These are phyloP conservation scores for Anaeromyces robustus DNA, from an alignment of 192 early-diverging fungal genomes.

Conservation along the genomic window DNA sequence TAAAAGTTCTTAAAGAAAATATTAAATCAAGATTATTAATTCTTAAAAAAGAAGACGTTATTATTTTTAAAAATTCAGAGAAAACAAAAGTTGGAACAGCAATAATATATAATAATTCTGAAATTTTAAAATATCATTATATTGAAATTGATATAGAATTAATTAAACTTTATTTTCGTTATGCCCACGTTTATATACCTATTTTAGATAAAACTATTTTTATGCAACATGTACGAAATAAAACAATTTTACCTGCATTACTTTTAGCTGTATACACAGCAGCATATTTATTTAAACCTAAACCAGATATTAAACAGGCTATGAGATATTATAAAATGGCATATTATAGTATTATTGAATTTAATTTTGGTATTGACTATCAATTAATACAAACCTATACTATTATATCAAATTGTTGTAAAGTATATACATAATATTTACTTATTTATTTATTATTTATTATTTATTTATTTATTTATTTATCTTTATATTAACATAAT, in stretches of 20 bases:
- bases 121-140: background rate
- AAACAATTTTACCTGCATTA: background rate
- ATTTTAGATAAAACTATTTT: background rate
- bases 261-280: background rate
- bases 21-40: too few relatives aligned
- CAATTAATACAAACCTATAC: background rate
- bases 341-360: background rate
- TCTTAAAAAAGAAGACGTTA: background rate
- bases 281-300: background rate
- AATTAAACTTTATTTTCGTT: background rate
- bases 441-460: too few relatives aligned
- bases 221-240: background rate
- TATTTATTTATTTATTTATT: too few relatives aligned
- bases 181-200: background rate
- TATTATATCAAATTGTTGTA: background rate
- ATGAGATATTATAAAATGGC: background rate
- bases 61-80: background rate
- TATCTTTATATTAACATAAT: too few relatives aligned
- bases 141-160: background rate
- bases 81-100: background rate
- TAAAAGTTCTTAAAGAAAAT: too few relatives aligned
- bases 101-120: background rate
- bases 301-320: background rate
- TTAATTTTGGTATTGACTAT: background rate
- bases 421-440: background rate